Percentiles rank a stretch among this genome's conserved stretches.
Evolutionary conservation across 768 basidiomycete species (phyloP).

Genomic region (Mycena kentingensis): DNA sequence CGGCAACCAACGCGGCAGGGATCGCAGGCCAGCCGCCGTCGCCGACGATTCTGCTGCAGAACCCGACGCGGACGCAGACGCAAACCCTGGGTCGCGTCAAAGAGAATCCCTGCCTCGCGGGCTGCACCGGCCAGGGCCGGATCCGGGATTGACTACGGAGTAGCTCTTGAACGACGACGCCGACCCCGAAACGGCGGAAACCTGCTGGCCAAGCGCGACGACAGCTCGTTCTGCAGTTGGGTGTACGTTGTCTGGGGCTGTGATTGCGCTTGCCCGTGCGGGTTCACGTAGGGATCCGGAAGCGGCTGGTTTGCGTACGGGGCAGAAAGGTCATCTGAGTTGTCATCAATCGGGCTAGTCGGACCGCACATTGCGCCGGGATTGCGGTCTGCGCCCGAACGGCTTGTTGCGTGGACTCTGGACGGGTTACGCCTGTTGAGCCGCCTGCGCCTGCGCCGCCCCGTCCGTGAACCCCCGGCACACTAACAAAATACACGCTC

Average conservation of each 20-base stretch:
- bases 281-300: not conserved
- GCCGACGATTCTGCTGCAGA: too few relatives aligned
- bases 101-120: too few relatives aligned
- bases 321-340: conserved; percentile 11
- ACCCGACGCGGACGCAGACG: too few relatives aligned
- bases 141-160: too few relatives aligned
- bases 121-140: too few relatives aligned
- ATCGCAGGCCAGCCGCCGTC: too few relatives aligned
- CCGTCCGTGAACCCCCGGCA: conserved; percentile 71
- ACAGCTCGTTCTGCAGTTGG: conserved; percentile 7
- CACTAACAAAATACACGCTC: conserved; percentile 76
- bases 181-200: too few relatives aligned
- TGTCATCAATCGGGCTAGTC: conserved; percentile 8
- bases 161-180: too few relatives aligned
- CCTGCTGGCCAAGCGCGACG: too few relatives aligned
- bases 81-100: too few relatives aligned
- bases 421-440: conserved; percentile 1
- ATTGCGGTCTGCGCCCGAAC: not conserved
- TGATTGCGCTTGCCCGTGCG: not conserved
- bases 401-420: conserved; percentile 19
- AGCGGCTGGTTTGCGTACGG: conserved; percentile 18
- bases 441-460: conserved; percentile 16
- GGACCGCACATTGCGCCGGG: conserved; percentile 15
- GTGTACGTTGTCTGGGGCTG: not conserved
- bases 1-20: too few relatives aligned